Percentiles rank a stretch among this genome's conserved stretches.
Evolutionary conservation across 768 basidiomycete species (phyloP).

Genomic region (Lentinula edodes): DNA sequence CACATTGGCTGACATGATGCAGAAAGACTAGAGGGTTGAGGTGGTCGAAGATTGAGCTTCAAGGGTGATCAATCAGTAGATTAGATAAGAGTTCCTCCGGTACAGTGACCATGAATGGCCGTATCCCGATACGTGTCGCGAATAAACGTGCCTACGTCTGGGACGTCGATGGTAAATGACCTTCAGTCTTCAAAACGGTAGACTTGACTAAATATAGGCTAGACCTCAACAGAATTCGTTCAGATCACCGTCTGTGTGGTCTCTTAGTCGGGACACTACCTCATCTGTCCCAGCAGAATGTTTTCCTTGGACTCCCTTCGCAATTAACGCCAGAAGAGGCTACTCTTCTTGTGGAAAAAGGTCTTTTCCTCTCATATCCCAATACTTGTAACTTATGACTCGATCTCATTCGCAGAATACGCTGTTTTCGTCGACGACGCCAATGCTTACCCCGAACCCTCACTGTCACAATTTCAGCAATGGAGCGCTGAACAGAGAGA

Average conservation of each 20-base stretch:
- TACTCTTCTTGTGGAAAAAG: slow-evolving; percentile 77
- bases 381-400: background rate
- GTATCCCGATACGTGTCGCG: slow-evolving; percentile 63
- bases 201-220: slow-evolving; percentile 10
- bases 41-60: background rate
- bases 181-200: slow-evolving; percentile 7
- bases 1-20: slow-evolving; percentile 48
- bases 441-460: slow-evolving; percentile 47
- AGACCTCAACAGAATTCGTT: slow-evolving; percentile 81
- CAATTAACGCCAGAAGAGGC: slow-evolving; percentile 89
- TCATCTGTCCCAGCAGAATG: slow-evolving; percentile 92
- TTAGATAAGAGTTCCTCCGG: background rate
- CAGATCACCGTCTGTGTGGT: slow-evolving; percentile 79
- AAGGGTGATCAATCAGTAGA: background rate
- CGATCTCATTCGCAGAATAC: slow-evolving; percentile 41
- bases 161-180: slow-evolving; percentile 67
- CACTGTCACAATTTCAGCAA: slow-evolving; percentile 35
- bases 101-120: slow-evolving; percentile 13
- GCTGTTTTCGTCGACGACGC: slow-evolving; percentile 76
- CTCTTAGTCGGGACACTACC: slow-evolving; percentile 87
- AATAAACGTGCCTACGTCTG: slow-evolving; percentile 84
- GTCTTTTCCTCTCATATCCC: slow-evolving; percentile 30
- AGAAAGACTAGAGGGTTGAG: background rate
- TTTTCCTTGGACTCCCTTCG: slow-evolving; percentile 90
- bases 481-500: slow-evolving; percentile 52